Evolutionary conservation across 371 early-diverging fungal genomes (phyloP), one percentile per base, ranked within the genome.

Genomic region (Zychaea mexicana): DNA sequence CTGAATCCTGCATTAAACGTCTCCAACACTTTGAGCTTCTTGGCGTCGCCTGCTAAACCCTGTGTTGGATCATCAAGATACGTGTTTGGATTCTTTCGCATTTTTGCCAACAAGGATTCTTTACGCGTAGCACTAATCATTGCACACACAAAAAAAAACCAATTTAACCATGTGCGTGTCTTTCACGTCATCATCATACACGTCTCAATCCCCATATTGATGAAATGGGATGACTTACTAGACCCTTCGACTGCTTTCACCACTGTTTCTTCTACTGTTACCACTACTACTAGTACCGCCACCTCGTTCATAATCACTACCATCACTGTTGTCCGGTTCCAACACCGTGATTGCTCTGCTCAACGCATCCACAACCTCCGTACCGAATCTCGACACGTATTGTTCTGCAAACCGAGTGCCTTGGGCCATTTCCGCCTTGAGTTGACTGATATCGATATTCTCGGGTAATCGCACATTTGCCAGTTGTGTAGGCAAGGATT

Each of bases 401-500:
- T 79, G 79, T 57, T 82, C 82, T 49, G 82, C 82, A 62, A 76
- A 79, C 5, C 72, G 68, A 17, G 82, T 79, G 22, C 79, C 77
- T 24, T 71, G 76, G 9, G 53, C 60, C 27, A 79, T 52, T 32
- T 74, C 82, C 22, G 74, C 68, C 45, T 66, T 65, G 4, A 82
- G 54, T 39, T 75, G 75, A 32, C 56, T 62, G 45, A 82, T 58
- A 46, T 82, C 70, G 62, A 82, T 74, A 49, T 78, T 78, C 36
- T 78, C 77, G 17, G 82, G 82, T 49, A 82, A 57, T 60, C 68
- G 60, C 5, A 81, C 69, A 1, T 33, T 22, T 49, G 49, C 7
- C 10, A 49, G 49, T 58, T 58, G 59, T 13, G 59, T 42, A 58
- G 59, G 59, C 26, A 58, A 58, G 3, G 49, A 49, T 22, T 49